A percentile compares a stretch with the other conserved stretches of the same genome.
phyloP scores from a whole-genome alignment of 441 rosid species.

The Raphanus hybrid region DNA sequence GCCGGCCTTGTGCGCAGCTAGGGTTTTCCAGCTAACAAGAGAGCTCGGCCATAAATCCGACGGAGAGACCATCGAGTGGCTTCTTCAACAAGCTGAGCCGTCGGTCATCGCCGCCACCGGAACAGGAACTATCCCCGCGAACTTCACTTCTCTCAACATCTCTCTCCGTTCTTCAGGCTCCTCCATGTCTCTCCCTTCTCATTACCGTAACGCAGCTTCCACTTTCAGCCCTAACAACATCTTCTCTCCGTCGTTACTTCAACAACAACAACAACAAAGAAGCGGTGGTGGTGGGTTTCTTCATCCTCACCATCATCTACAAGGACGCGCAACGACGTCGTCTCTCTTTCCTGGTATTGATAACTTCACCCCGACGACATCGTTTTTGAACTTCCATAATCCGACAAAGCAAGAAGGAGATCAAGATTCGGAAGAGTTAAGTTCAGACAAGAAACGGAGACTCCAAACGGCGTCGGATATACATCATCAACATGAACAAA shows the following conservation, averaged over 20 bases:
- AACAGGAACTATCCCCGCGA: conserved; percentile 94
- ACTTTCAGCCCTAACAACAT: conserved; percentile 58
- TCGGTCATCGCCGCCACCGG: conserved; percentile 96
- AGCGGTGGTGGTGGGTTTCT: conserved; percentile 30
- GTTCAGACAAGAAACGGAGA: conserved; percentile 35
- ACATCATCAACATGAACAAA: conserved; percentile 38
- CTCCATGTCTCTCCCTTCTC: conserved; percentile 82
- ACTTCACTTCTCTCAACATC: conserved; percentile 89
- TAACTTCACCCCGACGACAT: conserved; percentile 54
- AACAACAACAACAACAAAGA: conserved; percentile 34
- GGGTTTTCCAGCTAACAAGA: conserved; percentile 92
- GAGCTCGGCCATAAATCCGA: conserved; percentile 95
- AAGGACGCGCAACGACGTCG: conserved; percentile 53
- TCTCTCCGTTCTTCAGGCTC: conserved; percentile 96
- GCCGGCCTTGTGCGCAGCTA: conserved; percentile 98
- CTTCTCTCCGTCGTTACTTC: conserved; percentile 31
- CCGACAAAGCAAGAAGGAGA: conserved; percentile 69
- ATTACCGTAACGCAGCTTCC: conserved; percentile 64
- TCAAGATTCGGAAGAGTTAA: conserved; percentile 52
- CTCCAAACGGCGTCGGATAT: conserved; percentile 42
- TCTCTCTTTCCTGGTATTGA: conserved; percentile 73
- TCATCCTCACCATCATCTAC: conserved; percentile 28
- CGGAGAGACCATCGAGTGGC: conserved; percentile 93
- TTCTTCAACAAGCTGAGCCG: conserved; percentile 93
- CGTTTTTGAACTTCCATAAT: conserved; percentile 79